Conservation (phyloP, 2,329 filamentous ascomycete species). For the Trichoderma pleuroti region DNA sequence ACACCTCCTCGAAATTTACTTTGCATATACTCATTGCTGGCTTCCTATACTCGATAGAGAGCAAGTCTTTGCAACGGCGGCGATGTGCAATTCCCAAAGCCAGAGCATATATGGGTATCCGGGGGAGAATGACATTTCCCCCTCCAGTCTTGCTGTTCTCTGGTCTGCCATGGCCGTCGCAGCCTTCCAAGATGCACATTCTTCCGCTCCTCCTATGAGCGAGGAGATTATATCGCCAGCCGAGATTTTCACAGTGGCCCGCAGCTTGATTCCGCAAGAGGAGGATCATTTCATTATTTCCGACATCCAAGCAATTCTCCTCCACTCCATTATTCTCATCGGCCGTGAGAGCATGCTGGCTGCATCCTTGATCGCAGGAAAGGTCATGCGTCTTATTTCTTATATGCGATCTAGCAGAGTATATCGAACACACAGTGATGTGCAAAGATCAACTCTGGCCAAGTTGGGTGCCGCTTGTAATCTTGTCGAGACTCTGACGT, state of each 20-base stretch:
- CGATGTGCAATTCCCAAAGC: background rate
- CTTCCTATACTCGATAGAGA: slow-evolving; percentile 7
- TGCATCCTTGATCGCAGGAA: background rate
- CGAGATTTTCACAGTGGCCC: background rate
- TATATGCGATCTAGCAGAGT: background rate
- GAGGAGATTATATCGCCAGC: background rate
- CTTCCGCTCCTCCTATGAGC: background rate
- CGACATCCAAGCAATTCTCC: background rate
- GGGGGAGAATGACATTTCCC: background rate
- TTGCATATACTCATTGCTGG: slow-evolving; percentile 14
- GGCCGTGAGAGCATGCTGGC: slow-evolving; percentile 2
- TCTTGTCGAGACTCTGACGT: background rate
- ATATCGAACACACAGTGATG: background rate
- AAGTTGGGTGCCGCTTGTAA: slow-evolving; percentile 2
- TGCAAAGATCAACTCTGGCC: background rate
- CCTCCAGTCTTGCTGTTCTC: background rate
- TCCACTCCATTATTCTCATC: slow-evolving; percentile 1
- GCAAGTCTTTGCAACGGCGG: background rate
- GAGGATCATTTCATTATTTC: background rate
- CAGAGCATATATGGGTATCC: background rate
- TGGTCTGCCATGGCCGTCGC: slow-evolving; percentile 10
- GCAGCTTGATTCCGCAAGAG: background rate
- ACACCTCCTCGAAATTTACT: slow-evolving; percentile 1
- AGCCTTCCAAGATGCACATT: slow-evolving; percentile 6
- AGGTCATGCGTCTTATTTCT: background rate